phyloP scores from a whole-genome alignment of 805 yeast species.

The Diddensiella transvaalensis region DNA sequence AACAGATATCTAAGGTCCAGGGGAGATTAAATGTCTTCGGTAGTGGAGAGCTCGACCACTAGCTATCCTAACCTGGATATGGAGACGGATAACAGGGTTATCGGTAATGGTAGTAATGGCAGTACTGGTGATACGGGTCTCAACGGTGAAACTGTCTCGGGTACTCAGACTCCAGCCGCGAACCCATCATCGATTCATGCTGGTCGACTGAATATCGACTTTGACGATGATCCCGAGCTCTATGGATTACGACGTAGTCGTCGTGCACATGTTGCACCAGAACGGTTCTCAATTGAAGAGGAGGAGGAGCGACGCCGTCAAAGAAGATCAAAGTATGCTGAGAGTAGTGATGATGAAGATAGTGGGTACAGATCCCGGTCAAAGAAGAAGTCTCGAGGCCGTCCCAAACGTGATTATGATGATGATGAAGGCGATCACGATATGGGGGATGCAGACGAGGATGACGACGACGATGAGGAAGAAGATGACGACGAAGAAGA shows the following conservation, averaged over 20 bases:
- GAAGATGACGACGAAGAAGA: slow-evolving; percentile 25
- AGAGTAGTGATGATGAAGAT: slow-evolving; percentile 25
- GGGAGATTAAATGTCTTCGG: not conserved
- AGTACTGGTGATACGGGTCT: not conserved
- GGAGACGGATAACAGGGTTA: no score
- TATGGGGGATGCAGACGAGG: slow-evolving; percentile 7
- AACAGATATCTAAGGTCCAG: no score
- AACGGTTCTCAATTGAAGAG: slow-evolving; percentile 25
- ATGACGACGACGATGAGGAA: slow-evolving; percentile 22
- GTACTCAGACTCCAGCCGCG: slow-evolving; percentile 5
- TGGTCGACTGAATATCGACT: slow-evolving; percentile 13
- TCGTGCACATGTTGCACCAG: slow-evolving; percentile 34
- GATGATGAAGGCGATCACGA: slow-evolving; percentile 23
- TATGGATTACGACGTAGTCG: slow-evolving; percentile 42
- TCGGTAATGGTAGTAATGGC: no score
- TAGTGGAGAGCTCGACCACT: not conserved
- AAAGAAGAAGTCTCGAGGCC: slow-evolving; percentile 26
- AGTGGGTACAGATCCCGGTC: slow-evolving; percentile 24
- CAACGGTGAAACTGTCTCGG: not conserved
- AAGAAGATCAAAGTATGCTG: slow-evolving; percentile 17
- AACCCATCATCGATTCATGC: slow-evolving; percentile 1
- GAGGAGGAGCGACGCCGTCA: no score
- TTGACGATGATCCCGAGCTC: slow-evolving; percentile 35
- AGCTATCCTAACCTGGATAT: no score
- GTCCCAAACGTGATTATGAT: not conserved